Conservation (phyloP, 305 asterid genomes). For the Striga hermonthica region DNA sequence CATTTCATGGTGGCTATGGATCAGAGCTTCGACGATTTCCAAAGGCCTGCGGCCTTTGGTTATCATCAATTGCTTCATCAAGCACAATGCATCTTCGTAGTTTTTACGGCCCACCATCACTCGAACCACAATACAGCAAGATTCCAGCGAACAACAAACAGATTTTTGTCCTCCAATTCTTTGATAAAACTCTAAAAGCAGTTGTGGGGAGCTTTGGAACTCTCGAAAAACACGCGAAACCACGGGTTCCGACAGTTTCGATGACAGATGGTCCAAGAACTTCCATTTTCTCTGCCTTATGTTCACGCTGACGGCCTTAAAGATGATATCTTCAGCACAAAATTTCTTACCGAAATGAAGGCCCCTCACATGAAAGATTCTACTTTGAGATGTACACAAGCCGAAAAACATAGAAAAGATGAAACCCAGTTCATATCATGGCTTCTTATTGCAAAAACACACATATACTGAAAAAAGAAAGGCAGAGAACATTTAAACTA, state of each 20-base stretch:
- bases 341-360: constrained; percentile 52
- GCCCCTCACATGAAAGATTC: constrained; percentile 43
- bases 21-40: constrained; percentile 49
- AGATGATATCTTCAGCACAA: constrained; percentile 52
- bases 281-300: constrained; percentile 70
- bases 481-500: not conserved
- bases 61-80: constrained; percentile 59
- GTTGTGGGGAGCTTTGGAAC: constrained; percentile 47
- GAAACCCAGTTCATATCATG: constrained; percentile 37
- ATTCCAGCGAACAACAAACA: constrained; percentile 43
- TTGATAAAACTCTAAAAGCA: constrained; percentile 50
- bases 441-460: constrained; percentile 14
- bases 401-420: constrained; percentile 52
- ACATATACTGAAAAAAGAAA: not conserved
- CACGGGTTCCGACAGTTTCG: constrained; percentile 42
- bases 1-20: constrained; percentile 27
- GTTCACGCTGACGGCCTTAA: constrained; percentile 57
- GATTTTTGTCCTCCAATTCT: constrained; percentile 39
- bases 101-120: constrained; percentile 51
- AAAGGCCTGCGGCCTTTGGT: constrained; percentile 51
- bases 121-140: constrained; percentile 52
- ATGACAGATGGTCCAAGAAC: constrained; percentile 45
- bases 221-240: constrained; percentile 52
- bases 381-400: constrained; percentile 44
- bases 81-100: constrained; percentile 55